Evolutionary conservation across 2,329 filamentous ascomycete genomes (phyloP), one percentile per base, ranked within the genome.

Genomic region (Coniochaeta sp.): DNA sequence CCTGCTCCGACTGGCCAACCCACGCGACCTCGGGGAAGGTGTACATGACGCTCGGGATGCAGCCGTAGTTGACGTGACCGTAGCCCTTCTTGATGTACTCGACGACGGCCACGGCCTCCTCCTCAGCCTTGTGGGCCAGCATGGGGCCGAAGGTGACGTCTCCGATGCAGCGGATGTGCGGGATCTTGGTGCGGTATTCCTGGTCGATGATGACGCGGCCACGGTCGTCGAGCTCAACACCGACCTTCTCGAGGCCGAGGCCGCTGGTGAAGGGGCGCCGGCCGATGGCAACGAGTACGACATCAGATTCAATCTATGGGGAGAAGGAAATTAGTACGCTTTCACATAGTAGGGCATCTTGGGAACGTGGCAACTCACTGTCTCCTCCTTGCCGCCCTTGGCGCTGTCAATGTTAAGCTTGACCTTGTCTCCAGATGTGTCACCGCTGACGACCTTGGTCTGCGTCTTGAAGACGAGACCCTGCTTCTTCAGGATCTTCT

Each of bases 31-130:
- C 95, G 36, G 95, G 95, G 80, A 97, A 89, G 12, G 95, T 98
- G 85, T 99, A 99, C 95, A 99, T 99, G 79, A 99, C 95, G 36
- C 91, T 95, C 66, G 95, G 95, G 73, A 99, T 99, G 76, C 89
- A 91, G 71, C 87, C 91, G 80, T 99, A 99, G 88, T 99, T 99
- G 79, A 99, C 95, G 77, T 99, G 95, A 62, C 95, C 95, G 77
- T 96, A 89, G 66, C 92, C 92, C 83, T 98, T 98, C 81, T 91
- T 93, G 78, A 99, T 95, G 82, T 92, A 98, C 79, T 99, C 95
- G 64, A 98, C 83, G 61, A 89, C 93, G 34, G 95, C 95, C 65
- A 98, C 93, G 62, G 85, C 95, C 79, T 99, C 95, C 79, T 99
- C 95, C 79, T 99, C 95, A 58, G 95, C 95, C 85, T 99, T 99